Base-by-base conservation (phyloP, 225 moss, liverwort and hornwort species). In the Anthoceros angustus region DNA sequence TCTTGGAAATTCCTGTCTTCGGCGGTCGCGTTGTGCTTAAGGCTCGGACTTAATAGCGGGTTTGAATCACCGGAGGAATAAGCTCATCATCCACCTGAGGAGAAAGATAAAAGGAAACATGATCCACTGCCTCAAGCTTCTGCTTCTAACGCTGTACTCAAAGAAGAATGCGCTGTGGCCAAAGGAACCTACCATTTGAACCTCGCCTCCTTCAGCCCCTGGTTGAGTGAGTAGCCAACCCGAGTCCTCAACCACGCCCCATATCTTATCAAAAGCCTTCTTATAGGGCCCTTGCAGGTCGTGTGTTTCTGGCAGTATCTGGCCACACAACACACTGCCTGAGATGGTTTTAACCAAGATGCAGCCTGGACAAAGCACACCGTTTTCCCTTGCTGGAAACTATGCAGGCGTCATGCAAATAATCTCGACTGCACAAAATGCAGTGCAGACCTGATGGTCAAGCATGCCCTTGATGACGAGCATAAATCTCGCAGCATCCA, bases 401-500 rank as follows among this genome's bases (percentile, higher is more conserved):
- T 2, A 24, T 24, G 32, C 32, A 32, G 32, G 32, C 32, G 32
- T 1, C 32, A 32, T 1, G 32, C 32, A 32, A 32, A 32, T 4
- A 32, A 32, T 32, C 32, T 21, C 40, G 43, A 32, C 61, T 42
- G 66, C 18, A 2, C 21, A 42, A 15, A 66, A 7, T 66, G 23
- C 66, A 15, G 45, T 42, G n/a, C 24, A 66, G n/a, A 87, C 87
- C 85, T 85, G 81, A 62, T 82, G 92, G 68, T 92, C 88, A 62
- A 93, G 89, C 91, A 95, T 87, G 70, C 95, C 88, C 81, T 78
- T 85, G 23, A 95, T 68, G 42, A 91, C 69, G 60, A 95, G 69
- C 95, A 95, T 86, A 74, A 91, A 95, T 43, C 79, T 85, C 20
- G 91, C 91, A 46, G 91, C 91, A 74, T 95, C 95, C 14, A 78